Evolutionary conservation across 2,329 filamentous ascomycete species (phyloP).

Genomic region (Aspergillus brunneoviolaceus): DNA sequence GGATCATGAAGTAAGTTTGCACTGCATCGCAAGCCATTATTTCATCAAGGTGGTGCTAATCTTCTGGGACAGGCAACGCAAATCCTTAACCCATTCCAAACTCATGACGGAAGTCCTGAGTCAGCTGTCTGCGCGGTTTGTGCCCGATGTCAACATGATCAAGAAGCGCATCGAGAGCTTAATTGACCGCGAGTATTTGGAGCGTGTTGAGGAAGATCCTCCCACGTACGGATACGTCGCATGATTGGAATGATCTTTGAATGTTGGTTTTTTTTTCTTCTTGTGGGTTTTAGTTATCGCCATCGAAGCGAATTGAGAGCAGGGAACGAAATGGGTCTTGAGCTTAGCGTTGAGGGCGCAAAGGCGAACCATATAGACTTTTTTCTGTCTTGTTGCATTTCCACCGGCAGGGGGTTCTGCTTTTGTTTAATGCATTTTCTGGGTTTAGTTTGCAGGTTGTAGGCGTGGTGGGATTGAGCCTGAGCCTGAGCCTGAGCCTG

Average conservation of each 20-base stretch:
- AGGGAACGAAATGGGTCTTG: slow-evolving; percentile 8
- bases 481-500: no score
- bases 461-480: no score
- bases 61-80: slow-evolving; percentile 46
- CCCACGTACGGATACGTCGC: slow-evolving; percentile 49
- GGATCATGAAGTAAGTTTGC: slow-evolving; percentile 53
- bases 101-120: slow-evolving; percentile 53
- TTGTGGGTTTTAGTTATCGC: background rate
- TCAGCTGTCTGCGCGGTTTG: slow-evolving; percentile 50
- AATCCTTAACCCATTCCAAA: slow-evolving; percentile 48
- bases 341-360: slow-evolving; percentile 28
- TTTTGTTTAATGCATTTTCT: no score
- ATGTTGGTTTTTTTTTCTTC: background rate
- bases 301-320: no score
- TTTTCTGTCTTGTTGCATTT: background rate
- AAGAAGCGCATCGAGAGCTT: slow-evolving; percentile 55
- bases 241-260: slow-evolving; percentile 18
- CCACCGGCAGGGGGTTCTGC: background rate
- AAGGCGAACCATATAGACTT: slow-evolving; percentile 8
- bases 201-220: slow-evolving; percentile 45
- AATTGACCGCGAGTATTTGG: slow-evolving; percentile 55
- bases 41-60: background rate
- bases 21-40: background rate
- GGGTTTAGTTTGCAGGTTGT: no score
- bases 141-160: slow-evolving; percentile 53